Conservation (phyloP, 2,329 filamentous ascomycete species). For the Coniochaeta sp. region DNA sequence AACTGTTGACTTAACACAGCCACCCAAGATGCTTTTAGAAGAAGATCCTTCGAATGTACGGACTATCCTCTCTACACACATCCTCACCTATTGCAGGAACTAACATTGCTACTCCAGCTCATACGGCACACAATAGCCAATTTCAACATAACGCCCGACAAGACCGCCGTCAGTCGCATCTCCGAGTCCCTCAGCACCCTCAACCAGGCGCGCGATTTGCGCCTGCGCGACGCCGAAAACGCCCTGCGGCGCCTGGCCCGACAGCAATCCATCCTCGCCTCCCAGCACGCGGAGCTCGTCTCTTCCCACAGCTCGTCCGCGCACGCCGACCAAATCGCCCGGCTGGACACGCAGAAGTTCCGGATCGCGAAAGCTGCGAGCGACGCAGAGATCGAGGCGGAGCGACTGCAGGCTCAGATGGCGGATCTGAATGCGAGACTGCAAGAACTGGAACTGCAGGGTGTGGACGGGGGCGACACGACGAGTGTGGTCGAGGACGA, state of each 20-base stretch:
- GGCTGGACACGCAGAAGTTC: conserved; percentile 90
- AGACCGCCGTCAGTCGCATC: conserved; percentile 73
- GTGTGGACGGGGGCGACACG: conserved; percentile 60
- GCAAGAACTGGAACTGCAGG: conserved; percentile 79
- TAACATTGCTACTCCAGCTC: conserved; percentile 46
- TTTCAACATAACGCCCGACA: conserved; percentile 92
- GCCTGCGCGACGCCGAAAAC: conserved; percentile 62
- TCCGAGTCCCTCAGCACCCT: conserved; percentile 76
- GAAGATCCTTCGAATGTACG: conserved; percentile 82
- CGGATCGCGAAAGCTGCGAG: conserved; percentile 84
- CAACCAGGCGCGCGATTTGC: conserved; percentile 74
- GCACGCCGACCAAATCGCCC: conserved; percentile 78
- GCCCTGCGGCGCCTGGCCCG: conserved; percentile 56
- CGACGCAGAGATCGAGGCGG: conserved; percentile 90
- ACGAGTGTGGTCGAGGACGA: conserved; percentile 49
- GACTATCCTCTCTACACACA: conserved; percentile 5
- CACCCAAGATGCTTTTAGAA: conserved; percentile 81
- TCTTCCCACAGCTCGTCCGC: conserved; percentile 67
- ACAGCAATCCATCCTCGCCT: conserved; percentile 64
- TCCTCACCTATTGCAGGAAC: conserved; percentile 24
- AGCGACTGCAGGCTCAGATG: conserved; percentile 74
- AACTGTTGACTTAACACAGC: background rate
- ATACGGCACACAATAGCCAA: conserved; percentile 88
- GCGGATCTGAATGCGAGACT: conserved; percentile 68
- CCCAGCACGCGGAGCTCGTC: conserved; percentile 71